phyloP scores from a whole-genome alignment of 1,284 basidiomycete genomes.

The Dichomitus squalens region DNA sequence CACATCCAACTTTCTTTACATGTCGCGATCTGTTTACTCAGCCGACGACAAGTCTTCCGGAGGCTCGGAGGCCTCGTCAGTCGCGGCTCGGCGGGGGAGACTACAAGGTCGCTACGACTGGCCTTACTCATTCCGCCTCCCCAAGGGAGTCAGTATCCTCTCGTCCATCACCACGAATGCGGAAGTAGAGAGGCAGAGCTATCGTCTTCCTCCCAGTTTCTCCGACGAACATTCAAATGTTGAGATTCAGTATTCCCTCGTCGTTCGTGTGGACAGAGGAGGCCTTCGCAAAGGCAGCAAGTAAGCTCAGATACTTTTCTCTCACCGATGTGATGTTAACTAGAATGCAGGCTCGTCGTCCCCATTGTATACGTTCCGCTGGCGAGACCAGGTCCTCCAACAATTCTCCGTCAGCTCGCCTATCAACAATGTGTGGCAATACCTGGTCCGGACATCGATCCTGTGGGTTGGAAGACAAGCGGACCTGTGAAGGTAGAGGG shows the following conservation, averaged over 20 bases:
- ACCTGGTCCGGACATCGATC: conserved; percentile 48
- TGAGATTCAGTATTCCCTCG: conserved; percentile 52
- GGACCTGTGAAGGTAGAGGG: conserved; percentile 42
- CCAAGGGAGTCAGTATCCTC: conserved; percentile 37
- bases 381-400: conserved; percentile 45
- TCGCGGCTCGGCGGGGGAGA: conserved; percentile 40
- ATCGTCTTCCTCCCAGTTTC: conserved; percentile 49
- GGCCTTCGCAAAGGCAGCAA: conserved; percentile 34
- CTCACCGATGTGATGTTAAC: not conserved
- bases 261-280: conserved; percentile 49
- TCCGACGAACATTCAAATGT: conserved; percentile 46
- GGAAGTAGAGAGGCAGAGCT: conserved; percentile 23
- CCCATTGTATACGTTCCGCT: conserved; percentile 45
- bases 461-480: conserved; percentile 50
- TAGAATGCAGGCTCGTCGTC: conserved; percentile 18
- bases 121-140: conserved; percentile 49
- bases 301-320: conserved; percentile 15
- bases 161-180: conserved; percentile 13
- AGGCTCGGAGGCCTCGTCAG: not conserved
- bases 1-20: conserved; percentile 38
- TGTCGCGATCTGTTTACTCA: conserved; percentile 32
- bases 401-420: conserved; percentile 47
- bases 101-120: conserved; percentile 47
- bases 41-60: conserved; percentile 1
- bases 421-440: conserved; percentile 44